Evolutionary conservation across 192 early-diverging fungal genomes (phyloP).

Genomic region (Gamsiella multidivaricata): DNA sequence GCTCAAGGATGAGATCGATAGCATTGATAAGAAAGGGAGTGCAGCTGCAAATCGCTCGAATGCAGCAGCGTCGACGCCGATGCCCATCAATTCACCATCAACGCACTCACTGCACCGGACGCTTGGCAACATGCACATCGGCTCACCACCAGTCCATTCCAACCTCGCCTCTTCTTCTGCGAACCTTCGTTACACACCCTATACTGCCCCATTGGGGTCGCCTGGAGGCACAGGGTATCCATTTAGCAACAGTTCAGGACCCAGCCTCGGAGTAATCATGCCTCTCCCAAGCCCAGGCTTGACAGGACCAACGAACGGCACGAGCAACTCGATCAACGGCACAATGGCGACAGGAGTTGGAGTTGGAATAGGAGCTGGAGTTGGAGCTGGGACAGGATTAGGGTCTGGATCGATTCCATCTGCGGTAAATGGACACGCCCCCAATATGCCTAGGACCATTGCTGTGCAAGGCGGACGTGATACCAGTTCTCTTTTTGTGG

Average conservation of each 20-base stretch:
- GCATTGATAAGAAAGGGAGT: conserved; percentile 57
- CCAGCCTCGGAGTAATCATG: conserved; percentile 3
- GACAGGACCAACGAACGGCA: background rate
- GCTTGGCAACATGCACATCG: conserved; percentile 55
- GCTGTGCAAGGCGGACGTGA: conserved; percentile 8
- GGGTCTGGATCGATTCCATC: background rate
- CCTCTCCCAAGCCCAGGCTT: background rate
- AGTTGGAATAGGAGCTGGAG: conserved; percentile 5
- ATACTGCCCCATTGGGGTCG: conserved; percentile 26
- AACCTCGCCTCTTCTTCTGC: conserved; percentile 33
- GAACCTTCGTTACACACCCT: conserved; percentile 35
- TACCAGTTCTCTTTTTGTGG: background rate
- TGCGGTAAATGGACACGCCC: background rate
- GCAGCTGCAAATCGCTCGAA: conserved; percentile 12
- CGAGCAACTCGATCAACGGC: background rate
- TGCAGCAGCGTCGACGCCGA: conserved; percentile 4
- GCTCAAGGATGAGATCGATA: conserved; percentile 68
- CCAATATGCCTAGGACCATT: conserved; percentile 22
- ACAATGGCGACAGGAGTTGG: conserved; percentile 3
- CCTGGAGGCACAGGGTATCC: conserved; percentile 15
- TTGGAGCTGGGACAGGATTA: conserved; percentile 6
- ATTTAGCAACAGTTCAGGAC: no score
- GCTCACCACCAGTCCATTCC: conserved; percentile 50
- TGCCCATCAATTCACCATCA: conserved; percentile 26
- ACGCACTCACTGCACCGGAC: conserved; percentile 43